phyloP scores from a whole-genome alignment of 1,284 basidiomycete genomes.

The Malassezia cuniculi region DNA sequence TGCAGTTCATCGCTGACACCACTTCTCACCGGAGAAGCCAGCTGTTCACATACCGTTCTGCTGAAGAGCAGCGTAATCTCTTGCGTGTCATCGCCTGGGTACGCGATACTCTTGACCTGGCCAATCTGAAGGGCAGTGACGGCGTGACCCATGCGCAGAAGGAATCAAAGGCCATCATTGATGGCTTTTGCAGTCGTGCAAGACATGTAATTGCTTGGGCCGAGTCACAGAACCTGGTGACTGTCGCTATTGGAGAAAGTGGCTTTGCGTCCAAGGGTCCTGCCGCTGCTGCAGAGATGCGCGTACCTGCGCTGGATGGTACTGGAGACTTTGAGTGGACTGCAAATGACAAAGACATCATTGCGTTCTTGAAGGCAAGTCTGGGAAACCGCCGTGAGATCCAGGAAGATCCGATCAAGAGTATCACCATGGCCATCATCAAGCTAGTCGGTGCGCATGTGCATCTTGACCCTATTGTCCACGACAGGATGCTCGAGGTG shows the following conservation, averaged over 20 bases:
- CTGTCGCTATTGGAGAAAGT: too few relatives aligned
- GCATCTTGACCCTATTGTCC: conserved; percentile 11
- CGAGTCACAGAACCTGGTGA: conserved; percentile 4
- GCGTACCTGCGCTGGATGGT: conserved; percentile 24
- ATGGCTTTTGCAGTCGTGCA: conserved; percentile 44
- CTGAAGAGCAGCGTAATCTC: conserved; percentile 54
- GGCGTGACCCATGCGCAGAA: conserved; percentile 3
- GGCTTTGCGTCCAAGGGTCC: conserved; percentile 18
- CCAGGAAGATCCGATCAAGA: conserved; percentile 57
- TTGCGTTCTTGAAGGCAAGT: conserved; percentile 57
- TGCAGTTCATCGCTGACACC: conserved; percentile 56
- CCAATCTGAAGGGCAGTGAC: conserved; percentile 15
- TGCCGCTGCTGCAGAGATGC: conserved; percentile 21
- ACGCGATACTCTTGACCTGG: conserved; percentile 22
- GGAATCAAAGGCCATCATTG: conserved; percentile 4
- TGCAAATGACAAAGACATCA: conserved; percentile 54
- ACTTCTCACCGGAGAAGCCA: conserved; percentile 53
- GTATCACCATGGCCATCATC: conserved; percentile 54
- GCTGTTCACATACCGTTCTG: conserved; percentile 59
- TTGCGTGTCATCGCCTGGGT: conserved; percentile 53
- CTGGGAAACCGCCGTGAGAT: conserved; percentile 53
- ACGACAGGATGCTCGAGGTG: too few relatives aligned
- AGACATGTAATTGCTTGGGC: conserved; percentile 10
- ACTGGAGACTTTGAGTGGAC: conserved; percentile 50
- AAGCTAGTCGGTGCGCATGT: conserved; percentile 50